phyloP scores from a whole-genome alignment of 1,284 basidiomycete species.

The Jaminaea rosea region DNA sequence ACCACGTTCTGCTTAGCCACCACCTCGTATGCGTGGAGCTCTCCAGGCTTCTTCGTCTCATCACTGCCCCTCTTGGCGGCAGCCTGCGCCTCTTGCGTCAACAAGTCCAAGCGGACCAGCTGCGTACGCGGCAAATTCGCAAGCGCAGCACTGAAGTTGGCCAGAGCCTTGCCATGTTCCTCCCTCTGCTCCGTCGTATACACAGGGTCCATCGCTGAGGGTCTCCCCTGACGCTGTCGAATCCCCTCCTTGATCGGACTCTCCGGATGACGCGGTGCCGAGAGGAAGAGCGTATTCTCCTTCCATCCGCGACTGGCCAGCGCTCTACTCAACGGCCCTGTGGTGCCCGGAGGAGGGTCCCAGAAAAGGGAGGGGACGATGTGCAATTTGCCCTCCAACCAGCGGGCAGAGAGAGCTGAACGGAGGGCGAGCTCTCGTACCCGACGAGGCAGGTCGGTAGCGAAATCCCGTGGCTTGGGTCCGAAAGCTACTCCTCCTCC shows the following conservation, averaged over 20 bases:
- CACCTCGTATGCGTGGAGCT: constrained; percentile 45
- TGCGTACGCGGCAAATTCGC: constrained; percentile 35
- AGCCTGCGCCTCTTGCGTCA: constrained; percentile 24
- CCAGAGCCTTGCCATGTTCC: constrained; percentile 22
- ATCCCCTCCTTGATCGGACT: too few relatives aligned
- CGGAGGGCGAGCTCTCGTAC: constrained; percentile 87
- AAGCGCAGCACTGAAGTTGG: constrained; percentile 33
- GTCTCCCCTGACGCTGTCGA: constrained; percentile 13
- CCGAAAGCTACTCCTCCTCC: constrained; percentile 89
- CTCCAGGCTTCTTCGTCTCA: constrained; percentile 44
- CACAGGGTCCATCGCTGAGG: constrained; percentile 31
- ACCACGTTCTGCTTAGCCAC: constrained; percentile 33
- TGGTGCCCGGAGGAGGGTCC: constrained; percentile 35
- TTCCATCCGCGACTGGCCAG: constrained; percentile 36
- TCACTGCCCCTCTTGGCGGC: constrained; percentile 20
- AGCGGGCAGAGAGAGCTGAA: constrained; percentile 71
- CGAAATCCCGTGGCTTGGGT: constrained; percentile 80
- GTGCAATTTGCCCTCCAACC: constrained; percentile 65
- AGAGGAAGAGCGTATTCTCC: constrained; percentile 38
- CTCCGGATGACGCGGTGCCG: constrained; percentile 34
- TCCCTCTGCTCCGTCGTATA: constrained; percentile 29
- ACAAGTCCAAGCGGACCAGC: constrained; percentile 34
- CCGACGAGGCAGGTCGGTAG: constrained; percentile 78
- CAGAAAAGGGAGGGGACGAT: constrained; percentile 58
- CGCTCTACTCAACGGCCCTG: constrained; percentile 26